phyloP scores from a whole-genome alignment of 495 filamentous ascomycete species.

The Podospora fimiseda region DNA sequence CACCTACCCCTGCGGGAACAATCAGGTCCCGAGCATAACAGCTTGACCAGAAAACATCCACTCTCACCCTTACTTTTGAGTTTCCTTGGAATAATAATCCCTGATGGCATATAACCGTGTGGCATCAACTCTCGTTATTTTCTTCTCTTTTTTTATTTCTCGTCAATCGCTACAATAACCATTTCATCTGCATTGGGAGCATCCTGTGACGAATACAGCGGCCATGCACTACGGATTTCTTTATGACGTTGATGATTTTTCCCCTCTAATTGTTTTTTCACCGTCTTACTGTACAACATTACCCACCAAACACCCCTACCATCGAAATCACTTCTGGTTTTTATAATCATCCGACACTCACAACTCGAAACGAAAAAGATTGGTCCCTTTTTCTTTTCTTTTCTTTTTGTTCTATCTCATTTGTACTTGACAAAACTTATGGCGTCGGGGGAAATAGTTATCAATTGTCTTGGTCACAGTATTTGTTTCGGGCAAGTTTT shows the following conservation, averaged over 20 bases:
- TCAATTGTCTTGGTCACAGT: no score
- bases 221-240: conserved; percentile 27
- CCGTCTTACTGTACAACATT: no score
- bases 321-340: background rate
- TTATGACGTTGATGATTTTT: conserved; percentile 27
- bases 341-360: background rate
- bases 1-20: conserved; percentile 30
- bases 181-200: conserved; percentile 22
- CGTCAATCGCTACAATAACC: conserved; percentile 31
- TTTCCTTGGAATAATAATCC: conserved; percentile 17
- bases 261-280: conserved; percentile 1
- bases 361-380: no score
- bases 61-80: background rate
- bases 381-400: no score
- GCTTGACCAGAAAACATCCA: conserved; percentile 2
- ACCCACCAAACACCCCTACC: no score
- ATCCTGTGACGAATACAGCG: conserved; percentile 23
- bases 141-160: conserved; percentile 23
- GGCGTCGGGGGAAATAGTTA: no score
- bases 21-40: conserved; percentile 26
- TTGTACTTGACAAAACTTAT: no score
- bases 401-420: no score
- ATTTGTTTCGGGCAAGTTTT: no score
- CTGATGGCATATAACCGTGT: conserved; percentile 9
- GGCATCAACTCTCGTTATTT: conserved; percentile 6